Evolutionary conservation across 805 yeast species (phyloP), one percentile per base, ranked within the genome.

Genomic region (Spencermartinsiella europaea): DNA sequence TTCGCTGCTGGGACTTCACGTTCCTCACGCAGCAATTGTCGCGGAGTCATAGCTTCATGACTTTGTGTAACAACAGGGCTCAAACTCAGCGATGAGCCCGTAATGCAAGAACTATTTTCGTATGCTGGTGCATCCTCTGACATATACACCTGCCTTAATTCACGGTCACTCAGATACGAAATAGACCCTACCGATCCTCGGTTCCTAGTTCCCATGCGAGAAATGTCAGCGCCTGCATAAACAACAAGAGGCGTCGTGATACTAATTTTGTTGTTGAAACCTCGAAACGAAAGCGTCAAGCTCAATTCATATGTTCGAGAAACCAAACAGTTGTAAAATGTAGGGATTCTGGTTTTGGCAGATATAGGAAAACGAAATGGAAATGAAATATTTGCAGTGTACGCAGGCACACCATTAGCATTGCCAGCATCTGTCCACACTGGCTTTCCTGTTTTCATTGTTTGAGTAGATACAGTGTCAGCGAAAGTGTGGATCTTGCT

Each of bases 251-350:
- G 31, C 7, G 31, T 25, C 10, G 31, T 25, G 7, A 25, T 25
- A 25, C 10, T 7, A 7, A 25, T 12, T 25, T 25, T 25, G 12
- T 25, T 25, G 31, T 25, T 25, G n/a, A 17, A 19, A 5, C 37
- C 44, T 16, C 20, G 15, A 21, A 47, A 37, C 14, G 25, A 22
- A 12, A 50, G 33, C 20, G 43, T 37, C 17, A 44, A 28, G 4
- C 15, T 28, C 17, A 50, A 3, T 34, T 50, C 50, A 21, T 50
- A 50, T 21, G 44, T 47, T 16, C 52, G 35, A 12, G 54, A 48
- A 21, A 47, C 45, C 5, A 51, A 40, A 21, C 52, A 50, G 7
- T 52, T 44, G 36, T 44, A 48, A 21, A 36, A 51, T 20, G 50
- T 49, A 15, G 46, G 46, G n/a, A 47, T 50, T 4, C 46, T 36